Evolutionary conservation across 1,284 basidiomycete genomes (phyloP).

Genomic region (Tilletiopsis washingtonensis): DNA sequence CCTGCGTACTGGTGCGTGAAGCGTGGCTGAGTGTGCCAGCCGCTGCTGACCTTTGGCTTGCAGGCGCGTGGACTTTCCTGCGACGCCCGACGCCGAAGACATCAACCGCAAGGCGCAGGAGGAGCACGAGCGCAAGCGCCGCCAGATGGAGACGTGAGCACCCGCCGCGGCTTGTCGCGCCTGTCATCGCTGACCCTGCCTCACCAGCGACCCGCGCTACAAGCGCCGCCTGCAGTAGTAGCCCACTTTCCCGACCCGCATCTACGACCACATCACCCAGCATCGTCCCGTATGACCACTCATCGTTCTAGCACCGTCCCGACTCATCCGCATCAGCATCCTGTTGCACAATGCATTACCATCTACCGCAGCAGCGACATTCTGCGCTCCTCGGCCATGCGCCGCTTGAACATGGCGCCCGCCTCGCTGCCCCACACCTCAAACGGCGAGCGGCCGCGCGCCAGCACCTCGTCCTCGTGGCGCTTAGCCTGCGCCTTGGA

Average conservation of each 20-base stretch:
- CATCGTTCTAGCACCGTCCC: too few species aligned
- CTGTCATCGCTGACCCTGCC: slow-evolving; percentile 7
- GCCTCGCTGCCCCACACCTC: slow-evolving; percentile 40
- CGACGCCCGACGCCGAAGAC: slow-evolving; percentile 65
- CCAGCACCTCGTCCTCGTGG: slow-evolving; percentile 35
- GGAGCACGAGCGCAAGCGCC: slow-evolving; percentile 58
- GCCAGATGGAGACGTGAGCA: slow-evolving; percentile 46
- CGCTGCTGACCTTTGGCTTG: not conserved
- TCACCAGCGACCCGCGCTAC: slow-evolving; percentile 13
- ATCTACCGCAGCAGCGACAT: too few species aligned
- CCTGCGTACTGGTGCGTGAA: slow-evolving; percentile 64
- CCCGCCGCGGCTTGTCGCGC: not conserved
- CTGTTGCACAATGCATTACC: too few species aligned
- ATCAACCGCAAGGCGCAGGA: slow-evolving; percentile 66
- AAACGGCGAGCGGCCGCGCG: slow-evolving; percentile 23
- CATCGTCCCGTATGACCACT: too few species aligned
- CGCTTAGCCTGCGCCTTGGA: slow-evolving; percentile 28
- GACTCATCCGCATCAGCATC: too few species aligned
- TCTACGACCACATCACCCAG: too few species aligned
- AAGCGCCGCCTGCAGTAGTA: too few species aligned
- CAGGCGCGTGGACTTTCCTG: slow-evolving; percentile 72
- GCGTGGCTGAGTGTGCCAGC: too few species aligned
- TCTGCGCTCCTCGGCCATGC: slow-evolving; percentile 40
- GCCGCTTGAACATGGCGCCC: slow-evolving; percentile 22
- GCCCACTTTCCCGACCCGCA: too few species aligned